phyloP scores from a whole-genome alignment of 108 stramenopile species.

The Epithemia pelagica region DNA sequence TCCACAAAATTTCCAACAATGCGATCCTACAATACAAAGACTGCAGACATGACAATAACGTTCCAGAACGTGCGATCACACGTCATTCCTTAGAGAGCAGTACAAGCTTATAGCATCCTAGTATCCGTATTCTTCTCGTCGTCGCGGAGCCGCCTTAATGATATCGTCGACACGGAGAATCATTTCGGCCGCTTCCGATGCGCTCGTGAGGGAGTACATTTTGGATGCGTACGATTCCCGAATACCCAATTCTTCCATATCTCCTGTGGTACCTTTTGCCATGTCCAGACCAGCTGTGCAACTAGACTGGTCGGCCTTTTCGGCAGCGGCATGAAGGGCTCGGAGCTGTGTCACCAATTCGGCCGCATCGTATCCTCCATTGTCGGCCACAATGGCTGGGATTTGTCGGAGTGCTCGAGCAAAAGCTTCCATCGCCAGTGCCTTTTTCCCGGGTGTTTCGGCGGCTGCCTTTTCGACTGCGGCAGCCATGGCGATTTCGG shows the following conservation, averaged over 20 bases:
- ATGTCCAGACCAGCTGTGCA: slow-evolving; percentile 83
- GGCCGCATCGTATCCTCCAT: slow-evolving; percentile 98
- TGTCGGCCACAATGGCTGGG: slow-evolving; percentile 98
- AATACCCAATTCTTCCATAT: slow-evolving; percentile 95
- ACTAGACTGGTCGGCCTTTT: slow-evolving; percentile 50
- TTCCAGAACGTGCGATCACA: too few species aligned
- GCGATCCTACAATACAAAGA: too few species aligned
- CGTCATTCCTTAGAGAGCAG: too few species aligned
- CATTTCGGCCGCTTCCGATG: slow-evolving; percentile 99
- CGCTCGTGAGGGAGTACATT: slow-evolving; percentile 91
- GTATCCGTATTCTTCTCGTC: slow-evolving; percentile 53
- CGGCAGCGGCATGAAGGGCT: slow-evolving; percentile 74
- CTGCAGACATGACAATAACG: too few species aligned
- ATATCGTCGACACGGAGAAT: slow-evolving; percentile 98
- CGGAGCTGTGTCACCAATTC: slow-evolving; percentile 94
- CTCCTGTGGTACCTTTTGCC: slow-evolving; percentile 85
- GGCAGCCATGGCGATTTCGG: slow-evolving; percentile 88
- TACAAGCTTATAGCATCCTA: too few species aligned
- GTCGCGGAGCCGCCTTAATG: slow-evolving; percentile 96
- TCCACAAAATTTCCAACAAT: too few species aligned
- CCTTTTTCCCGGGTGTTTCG: slow-evolving; percentile 93
- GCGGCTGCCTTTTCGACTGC: slow-evolving; percentile 88
- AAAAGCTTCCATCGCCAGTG: slow-evolving; percentile 97
- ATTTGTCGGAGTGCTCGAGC: slow-evolving; percentile 91
- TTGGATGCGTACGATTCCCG: slow-evolving; percentile 94